Percentiles rank a stretch among this genome's conserved stretches.
phyloP scores from a whole-genome alignment of 768 basidiomycete species.

The Russula emetica region DNA sequence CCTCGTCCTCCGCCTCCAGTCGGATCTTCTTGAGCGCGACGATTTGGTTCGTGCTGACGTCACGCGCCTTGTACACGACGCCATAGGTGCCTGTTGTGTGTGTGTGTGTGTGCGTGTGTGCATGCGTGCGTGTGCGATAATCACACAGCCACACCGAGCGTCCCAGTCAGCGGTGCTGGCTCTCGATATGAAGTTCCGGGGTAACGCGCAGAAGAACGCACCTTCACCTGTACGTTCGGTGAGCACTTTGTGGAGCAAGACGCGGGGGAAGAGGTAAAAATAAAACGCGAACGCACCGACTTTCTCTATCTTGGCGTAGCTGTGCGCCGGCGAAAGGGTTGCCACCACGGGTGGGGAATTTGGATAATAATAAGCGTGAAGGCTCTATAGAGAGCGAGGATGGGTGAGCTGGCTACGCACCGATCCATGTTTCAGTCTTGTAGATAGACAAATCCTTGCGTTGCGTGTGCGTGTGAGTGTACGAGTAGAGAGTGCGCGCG shows the following conservation, averaged over 20 bases:
- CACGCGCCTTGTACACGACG: constrained; percentile 96
- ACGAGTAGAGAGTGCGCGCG: background rate
- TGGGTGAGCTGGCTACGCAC: constrained; percentile 7
- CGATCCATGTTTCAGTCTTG: constrained; percentile 19
- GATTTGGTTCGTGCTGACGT: constrained; percentile 69
- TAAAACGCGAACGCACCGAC: constrained; percentile 64
- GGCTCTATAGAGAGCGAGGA: background rate
- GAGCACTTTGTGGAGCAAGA: background rate
- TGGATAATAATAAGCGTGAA: constrained; percentile 3
- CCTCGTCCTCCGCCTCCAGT: constrained; percentile 97
- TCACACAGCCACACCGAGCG: constrained; percentile 5
- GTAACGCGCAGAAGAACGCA: constrained; percentile 26
- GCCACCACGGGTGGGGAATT: background rate
- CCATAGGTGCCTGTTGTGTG: constrained; percentile 81
- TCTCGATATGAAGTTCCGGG: background rate
- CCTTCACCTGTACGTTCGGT: constrained; percentile 46
- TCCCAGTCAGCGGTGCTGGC: background rate
- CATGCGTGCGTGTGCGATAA: background rate
- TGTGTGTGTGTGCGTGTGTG: background rate
- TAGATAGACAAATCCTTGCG: background rate
- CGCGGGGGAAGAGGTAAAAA: background rate
- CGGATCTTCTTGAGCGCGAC: constrained; percentile 99
- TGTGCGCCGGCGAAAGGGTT: constrained; percentile 32
- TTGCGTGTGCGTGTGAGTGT: background rate
- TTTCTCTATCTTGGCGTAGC: constrained; percentile 98